phyloP scores from a whole-genome alignment of 371 early-diverging fungal genomes.

The Synchytrium microbalum region DNA sequence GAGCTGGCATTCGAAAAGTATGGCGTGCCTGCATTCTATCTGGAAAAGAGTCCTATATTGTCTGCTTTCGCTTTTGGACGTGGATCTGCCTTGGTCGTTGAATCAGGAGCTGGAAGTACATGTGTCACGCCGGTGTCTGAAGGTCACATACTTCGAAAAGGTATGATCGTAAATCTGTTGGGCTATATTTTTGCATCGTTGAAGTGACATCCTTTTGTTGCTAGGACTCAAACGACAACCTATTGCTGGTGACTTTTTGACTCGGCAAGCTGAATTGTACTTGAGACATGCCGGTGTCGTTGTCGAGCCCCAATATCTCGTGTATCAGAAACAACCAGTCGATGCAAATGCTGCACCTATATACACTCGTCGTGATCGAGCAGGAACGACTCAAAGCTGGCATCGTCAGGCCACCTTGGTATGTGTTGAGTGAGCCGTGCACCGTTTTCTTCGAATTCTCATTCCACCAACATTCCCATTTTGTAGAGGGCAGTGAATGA shows the following conservation, averaged over 20 bases:
- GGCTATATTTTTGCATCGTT: background rate
- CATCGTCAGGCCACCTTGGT: constrained; percentile 40
- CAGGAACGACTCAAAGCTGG: constrained; percentile 57
- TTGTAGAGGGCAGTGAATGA: constrained; percentile 57
- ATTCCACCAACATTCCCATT: background rate
- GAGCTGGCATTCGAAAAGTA: constrained; percentile 93
- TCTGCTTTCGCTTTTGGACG: constrained; percentile 90
- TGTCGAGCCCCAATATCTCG: constrained; percentile 77
- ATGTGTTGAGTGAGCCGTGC: background rate
- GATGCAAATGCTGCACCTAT: constrained; percentile 59
- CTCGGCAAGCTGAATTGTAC: constrained; percentile 61
- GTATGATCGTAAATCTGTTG: constrained; percentile 17
- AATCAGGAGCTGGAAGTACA: constrained; percentile 79
- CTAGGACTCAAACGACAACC: constrained; percentile 61
- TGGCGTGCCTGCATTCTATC: constrained; percentile 82
- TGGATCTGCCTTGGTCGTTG: constrained; percentile 83
- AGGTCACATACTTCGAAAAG: constrained; percentile 89
- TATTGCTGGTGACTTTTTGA: constrained; percentile 76
- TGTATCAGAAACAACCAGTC: constrained; percentile 64
- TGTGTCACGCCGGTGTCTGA: constrained; percentile 92
- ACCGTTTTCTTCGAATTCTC: background rate
- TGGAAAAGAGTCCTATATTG: constrained; percentile 83
- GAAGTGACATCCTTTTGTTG: background rate
- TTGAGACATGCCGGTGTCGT: constrained; percentile 50
- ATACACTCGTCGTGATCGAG: constrained; percentile 44